phyloP scores from a whole-genome alignment of 2,329 filamentous ascomycete species.

The Colletotrichum sp. region DNA sequence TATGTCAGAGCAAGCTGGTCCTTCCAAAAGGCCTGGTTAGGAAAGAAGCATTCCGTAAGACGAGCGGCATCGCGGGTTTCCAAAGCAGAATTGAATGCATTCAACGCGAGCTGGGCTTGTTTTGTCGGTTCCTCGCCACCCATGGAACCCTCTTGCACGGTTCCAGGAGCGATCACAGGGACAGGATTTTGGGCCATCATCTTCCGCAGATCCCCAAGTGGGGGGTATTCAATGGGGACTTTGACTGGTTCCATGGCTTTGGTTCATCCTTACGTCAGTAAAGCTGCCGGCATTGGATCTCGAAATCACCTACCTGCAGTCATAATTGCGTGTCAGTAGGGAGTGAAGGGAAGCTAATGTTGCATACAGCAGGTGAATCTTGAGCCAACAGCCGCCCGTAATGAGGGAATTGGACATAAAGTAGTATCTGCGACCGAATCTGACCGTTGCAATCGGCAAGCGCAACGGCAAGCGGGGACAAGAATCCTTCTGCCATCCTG shows the following conservation, averaged over 20 bases:
- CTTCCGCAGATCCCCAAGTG: not conserved
- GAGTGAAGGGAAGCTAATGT: not conserved
- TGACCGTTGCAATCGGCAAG: not conserved
- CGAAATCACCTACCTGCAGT: not conserved
- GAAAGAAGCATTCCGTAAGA: not conserved
- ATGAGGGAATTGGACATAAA: not conserved
- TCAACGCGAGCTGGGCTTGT: not conserved
- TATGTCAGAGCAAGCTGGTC: constrained; percentile 13
- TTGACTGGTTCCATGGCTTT: not conserved
- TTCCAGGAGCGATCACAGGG: not conserved
- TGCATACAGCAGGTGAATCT: not conserved
- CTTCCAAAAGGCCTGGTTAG: not conserved
- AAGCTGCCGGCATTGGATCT: not conserved
- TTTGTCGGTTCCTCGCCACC: not conserved
- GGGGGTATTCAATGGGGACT: not conserved
- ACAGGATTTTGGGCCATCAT: constrained; percentile 1
- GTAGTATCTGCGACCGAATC: not conserved
- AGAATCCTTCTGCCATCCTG: not conserved
- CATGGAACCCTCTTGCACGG: not conserved
- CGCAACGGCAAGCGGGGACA: not conserved
- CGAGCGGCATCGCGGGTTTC: not conserved
- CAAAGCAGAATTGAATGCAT: not conserved
- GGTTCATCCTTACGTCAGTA: not conserved
- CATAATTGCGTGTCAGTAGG: not conserved
- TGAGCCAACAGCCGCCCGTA: not conserved